A percentile compares a stretch with the other conserved stretches of the same genome.
phyloP scores from a whole-genome alignment of 257 asterid genomes.

The Primulina huaijiensis region DNA sequence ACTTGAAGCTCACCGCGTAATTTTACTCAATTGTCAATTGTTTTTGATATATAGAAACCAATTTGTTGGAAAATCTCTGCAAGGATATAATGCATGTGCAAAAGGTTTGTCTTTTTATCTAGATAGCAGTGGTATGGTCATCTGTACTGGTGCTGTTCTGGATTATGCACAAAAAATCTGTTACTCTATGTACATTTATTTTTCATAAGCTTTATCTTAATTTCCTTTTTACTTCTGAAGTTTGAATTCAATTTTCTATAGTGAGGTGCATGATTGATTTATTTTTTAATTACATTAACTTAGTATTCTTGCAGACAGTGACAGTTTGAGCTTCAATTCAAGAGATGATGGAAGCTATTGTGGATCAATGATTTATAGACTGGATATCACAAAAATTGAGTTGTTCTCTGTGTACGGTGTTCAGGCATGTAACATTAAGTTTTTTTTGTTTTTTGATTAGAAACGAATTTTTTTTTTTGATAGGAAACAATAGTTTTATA shows the following conservation, averaged over 20 bases:
- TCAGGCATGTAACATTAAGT: constrained; percentile 50
- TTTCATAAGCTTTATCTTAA: constrained; percentile 7
- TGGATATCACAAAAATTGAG: constrained; percentile 63
- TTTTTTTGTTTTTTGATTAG: too few relatives aligned
- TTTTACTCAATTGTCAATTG: too few relatives aligned
- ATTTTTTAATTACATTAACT: constrained; percentile 25
- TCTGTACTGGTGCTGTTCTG: not conserved
- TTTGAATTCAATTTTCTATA: constrained; percentile 21
- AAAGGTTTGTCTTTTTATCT: constrained; percentile 10
- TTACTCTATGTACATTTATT: constrained; percentile 2
- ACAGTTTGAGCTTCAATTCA: constrained; percentile 35
- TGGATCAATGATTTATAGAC: constrained; percentile 63
- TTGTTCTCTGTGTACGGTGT: constrained; percentile 65
- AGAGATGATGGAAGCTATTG: constrained; percentile 35
- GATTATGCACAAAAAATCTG: constrained; percentile 13
- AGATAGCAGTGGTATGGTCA: not conserved
- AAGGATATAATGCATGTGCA: not conserved
- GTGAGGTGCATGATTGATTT: constrained; percentile 25
- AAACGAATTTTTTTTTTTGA: too few relatives aligned
- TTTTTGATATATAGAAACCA: not conserved
- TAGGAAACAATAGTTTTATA: too few relatives aligned
- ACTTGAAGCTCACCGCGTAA: too few relatives aligned
- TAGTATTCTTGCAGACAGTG: constrained; percentile 50
- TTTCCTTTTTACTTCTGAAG: not conserved
- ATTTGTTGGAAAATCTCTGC: not conserved